Base-by-base conservation (phyloP, 2,329 filamentous ascomycete species). In the Xylariales sp. region DNA sequence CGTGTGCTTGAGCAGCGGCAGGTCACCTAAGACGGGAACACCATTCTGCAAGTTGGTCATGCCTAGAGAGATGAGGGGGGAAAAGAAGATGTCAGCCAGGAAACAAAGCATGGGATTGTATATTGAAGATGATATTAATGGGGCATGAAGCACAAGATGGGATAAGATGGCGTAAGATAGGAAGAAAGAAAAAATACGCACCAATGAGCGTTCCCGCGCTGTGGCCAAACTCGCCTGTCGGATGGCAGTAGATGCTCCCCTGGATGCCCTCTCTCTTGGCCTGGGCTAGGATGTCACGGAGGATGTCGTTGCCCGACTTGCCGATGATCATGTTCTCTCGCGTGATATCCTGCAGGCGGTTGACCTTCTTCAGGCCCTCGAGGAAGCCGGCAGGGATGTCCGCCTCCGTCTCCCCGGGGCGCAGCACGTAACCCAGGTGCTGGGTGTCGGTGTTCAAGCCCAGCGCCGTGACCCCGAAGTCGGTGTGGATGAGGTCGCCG, bases 181-280 rank as follows among this genome's bases (percentile, higher is more conserved):
- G n/a, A n/a, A n/a, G 5, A 18, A 13, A 17, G 1, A 2, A 19
- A 29, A 3, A 3, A 19, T 7, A 51, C 57, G 37, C 52, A 67
- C 68, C 69, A 36, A 73, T 67, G 5, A 70, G 43, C 0, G 69
- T 63, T 0, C 70, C 70, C 0, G 69, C 70, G 2, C 66, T 64
- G 41, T 73, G 70, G 2, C 70, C 70, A 62, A 67, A 73, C 52
- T 74, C 70, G 10, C 70, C 70, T 12, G 71, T 70, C 1, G 69
- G 60, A 38, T 74, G 69, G 27, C 59, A 67, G 47, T 74, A 74
- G 6, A 74, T 62, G 47, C 59, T 68, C 8, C 69, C 70, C 38
- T 64, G 47, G 25, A 72, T 67, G 0, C 62, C 65, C 43, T 70
- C 66, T 4, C 40, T 45, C 10, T 49, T 47, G 64, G 72, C 72